Evolutionary conservation across 169 alveolate species (phyloP), one percentile per base, ranked within the genome.

Genomic region (Plasmodium yoelii): DNA sequence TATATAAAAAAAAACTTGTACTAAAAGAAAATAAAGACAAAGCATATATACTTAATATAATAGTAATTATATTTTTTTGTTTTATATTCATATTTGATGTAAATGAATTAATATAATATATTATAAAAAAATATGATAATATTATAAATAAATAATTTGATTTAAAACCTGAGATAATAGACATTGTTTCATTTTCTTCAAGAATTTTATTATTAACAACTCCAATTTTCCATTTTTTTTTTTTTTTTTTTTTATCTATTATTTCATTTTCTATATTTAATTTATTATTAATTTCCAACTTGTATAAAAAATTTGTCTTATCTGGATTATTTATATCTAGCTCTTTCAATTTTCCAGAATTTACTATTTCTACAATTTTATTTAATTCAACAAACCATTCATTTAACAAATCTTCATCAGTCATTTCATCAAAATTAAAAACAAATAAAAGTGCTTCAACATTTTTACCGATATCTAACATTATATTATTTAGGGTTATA

Each of bases 391-490:
- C 9, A 82, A 67, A 67, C 90, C 90, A 82, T 1, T 67, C 71
- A 39, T 82, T 56, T 7, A 82, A 39, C 6, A 26, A 28, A 28
- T 82, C 82, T 34, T 34, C 42, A 46, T 67, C 57, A 39, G 19
- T 59, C 19, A 26, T 22, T 26, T 82, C 84, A 67, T 82, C 90
- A 9, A 82, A 67, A 26, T 34, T 53, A 59, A 53, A 82, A 59
- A 68, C 90, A 55, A 82, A 82, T 53, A 82, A 53, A 68, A 67
- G 59, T 22, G 84, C 70, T 59, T 82, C 61, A 24, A 68, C 19
- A 65, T 67, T 65, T 67, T 53, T 46, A 10, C 24, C 18, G 8
- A 82, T 39, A 46, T 65, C 59, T 24, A 26, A n/a, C 65, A 46
- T 51, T 18, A 82, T 10, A 28, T 82, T 49, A 13, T 56, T 24